Conservation (phyloP, 2,329 filamentous ascomycete species). For the Orbilia brochopaga region DNA sequence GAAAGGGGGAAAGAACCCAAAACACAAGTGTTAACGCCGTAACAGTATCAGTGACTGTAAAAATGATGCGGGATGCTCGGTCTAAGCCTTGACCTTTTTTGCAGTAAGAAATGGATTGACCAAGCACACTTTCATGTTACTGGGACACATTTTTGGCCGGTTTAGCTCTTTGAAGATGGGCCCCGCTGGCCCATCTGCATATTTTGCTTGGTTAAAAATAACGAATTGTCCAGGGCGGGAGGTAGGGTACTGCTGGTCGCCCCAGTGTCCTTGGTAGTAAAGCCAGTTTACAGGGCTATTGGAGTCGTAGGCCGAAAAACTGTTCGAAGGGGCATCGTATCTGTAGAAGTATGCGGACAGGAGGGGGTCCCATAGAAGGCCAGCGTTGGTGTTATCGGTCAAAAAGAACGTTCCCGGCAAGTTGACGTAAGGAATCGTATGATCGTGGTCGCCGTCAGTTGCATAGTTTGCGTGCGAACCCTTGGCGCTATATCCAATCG, state of each 20-base stretch:
- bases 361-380: slow-evolving; percentile 67
- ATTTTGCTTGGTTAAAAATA: slow-evolving; percentile 35
- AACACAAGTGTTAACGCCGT: too few species aligned
- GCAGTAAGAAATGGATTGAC: slow-evolving; percentile 34
- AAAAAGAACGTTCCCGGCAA: slow-evolving; percentile 63
- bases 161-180: slow-evolving; percentile 37
- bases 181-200: slow-evolving; percentile 29
- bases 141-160: slow-evolving; percentile 26
- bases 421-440: slow-evolving; percentile 68
- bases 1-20: too few species aligned
- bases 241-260: slow-evolving; percentile 65
- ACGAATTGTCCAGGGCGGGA: slow-evolving; percentile 15
- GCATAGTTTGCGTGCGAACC: slow-evolving; percentile 72
- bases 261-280: slow-evolving; percentile 67
- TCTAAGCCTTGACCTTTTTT: slow-evolving; percentile 17
- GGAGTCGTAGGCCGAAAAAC: slow-evolving; percentile 62
- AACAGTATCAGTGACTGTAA: too few species aligned
- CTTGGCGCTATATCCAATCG: slow-evolving; percentile 66
- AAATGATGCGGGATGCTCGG: too few species aligned
- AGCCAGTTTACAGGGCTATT: slow-evolving; percentile 64
- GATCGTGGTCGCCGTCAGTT: slow-evolving; percentile 66
- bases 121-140: slow-evolving; percentile 27
- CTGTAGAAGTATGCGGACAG: slow-evolving; percentile 65
- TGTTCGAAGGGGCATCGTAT: slow-evolving; percentile 60
- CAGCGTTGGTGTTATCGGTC: slow-evolving; percentile 65